These are phyloP conservation scores for Penicillium sp. DNA, from an alignment of 2,329 filamentous ascomycete species.

Conservation along the genomic window DNA sequence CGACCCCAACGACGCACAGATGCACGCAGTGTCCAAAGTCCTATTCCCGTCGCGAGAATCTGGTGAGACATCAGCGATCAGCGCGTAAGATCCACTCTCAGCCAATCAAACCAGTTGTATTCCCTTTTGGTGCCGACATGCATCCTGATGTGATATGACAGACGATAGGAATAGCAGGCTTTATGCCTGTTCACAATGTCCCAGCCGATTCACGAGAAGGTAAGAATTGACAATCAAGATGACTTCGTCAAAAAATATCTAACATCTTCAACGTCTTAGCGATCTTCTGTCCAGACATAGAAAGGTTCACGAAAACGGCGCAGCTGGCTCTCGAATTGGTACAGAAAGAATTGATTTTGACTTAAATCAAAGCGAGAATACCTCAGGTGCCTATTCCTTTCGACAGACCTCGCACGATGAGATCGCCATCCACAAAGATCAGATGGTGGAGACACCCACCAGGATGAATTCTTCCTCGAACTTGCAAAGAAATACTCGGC, in stretches of 20 bases:
- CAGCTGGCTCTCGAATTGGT: background rate
- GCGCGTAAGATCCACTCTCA: conserved; percentile 6
- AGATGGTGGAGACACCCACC: background rate
- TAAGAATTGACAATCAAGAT: background rate
- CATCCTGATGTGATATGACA: background rate
- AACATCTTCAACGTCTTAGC: background rate
- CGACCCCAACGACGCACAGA: conserved; percentile 1
- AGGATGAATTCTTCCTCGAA: background rate
- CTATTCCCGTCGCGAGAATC: conserved; percentile 12
- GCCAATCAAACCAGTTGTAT: background rate
- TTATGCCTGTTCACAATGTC: background rate
- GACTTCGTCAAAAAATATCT: background rate
- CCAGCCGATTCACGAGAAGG: background rate
- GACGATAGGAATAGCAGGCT: background rate
- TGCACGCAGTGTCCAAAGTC: conserved; percentile 12
- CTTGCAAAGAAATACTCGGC: background rate
- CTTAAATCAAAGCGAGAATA: background rate
- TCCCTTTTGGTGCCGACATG: background rate
- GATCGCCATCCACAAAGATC: background rate
- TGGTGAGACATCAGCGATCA: conserved; percentile 11
- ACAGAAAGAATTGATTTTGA: background rate
- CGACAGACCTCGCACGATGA: background rate
- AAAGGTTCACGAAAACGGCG: background rate
- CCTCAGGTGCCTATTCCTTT: background rate
- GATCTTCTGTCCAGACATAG: background rate